A percentile compares a stretch with the other conserved stretches of the same genome.
Evolutionary conservation across 108 stramenopile species (phyloP).

Genomic region (Cylindrotheca fusiformis): DNA sequence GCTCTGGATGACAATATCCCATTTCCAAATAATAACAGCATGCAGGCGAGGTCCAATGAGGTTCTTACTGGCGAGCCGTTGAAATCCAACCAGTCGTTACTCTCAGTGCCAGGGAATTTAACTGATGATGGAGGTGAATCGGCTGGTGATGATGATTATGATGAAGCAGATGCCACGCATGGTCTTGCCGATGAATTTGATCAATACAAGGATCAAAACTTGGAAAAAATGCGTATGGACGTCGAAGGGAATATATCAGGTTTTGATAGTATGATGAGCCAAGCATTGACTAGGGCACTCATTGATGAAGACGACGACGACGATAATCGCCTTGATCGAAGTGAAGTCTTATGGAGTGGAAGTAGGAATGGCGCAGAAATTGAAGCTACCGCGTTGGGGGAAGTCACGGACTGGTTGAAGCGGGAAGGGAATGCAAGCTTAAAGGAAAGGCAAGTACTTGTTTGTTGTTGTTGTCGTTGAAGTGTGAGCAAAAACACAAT

Average conservation of each 20-base stretch:
- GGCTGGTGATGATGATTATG: constrained; percentile 40
- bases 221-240: constrained; percentile 67
- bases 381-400: constrained; percentile 69
- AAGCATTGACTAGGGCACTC: constrained; percentile 75
- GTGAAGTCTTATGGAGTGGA: constrained; percentile 43
- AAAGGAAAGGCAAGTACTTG: constrained; percentile 52
- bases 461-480: background rate
- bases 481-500: too few relatives aligned
- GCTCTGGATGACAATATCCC: background rate
- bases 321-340: too few relatives aligned
- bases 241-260: constrained; percentile 60
- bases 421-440: constrained; percentile 49
- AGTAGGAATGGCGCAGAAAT: constrained; percentile 53
- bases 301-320: constrained; percentile 63
- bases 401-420: constrained; percentile 75
- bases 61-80: constrained; percentile 28
- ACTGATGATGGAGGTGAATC: too few relatives aligned
- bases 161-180: constrained; percentile 53
- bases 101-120: too few relatives aligned
- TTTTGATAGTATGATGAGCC: constrained; percentile 81
- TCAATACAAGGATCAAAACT: constrained; percentile 72
- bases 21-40: too few relatives aligned
- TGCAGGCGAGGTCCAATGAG: too few relatives aligned
- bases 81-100: constrained; percentile 44
- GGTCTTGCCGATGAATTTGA: constrained; percentile 79